A percentile compares a stretch with the other conserved stretches of the same genome.
These are phyloP conservation scores for Camillea tinctor DNA, from an alignment of 2,329 filamentous ascomycete species.

Conservation along the genomic window DNA sequence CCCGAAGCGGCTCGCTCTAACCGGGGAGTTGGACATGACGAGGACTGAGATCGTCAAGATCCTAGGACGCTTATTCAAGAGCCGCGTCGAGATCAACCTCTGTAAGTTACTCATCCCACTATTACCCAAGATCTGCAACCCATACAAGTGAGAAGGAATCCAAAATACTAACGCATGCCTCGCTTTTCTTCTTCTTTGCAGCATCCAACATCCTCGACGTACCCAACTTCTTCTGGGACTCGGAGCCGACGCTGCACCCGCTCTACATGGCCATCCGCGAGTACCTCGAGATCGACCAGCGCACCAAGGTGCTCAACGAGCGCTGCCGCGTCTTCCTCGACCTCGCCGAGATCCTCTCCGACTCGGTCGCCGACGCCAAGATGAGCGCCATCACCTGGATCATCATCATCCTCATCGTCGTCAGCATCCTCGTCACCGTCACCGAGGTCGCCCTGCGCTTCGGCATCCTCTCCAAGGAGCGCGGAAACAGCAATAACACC, in stretches of 20 bases:
- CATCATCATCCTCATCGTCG: constrained; percentile 87
- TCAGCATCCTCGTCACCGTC: constrained; percentile 88
- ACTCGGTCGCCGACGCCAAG: constrained; percentile 88
- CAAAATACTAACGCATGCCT: neutral
- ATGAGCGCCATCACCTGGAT: constrained; percentile 99
- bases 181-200: constrained; percentile 34
- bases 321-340: constrained; percentile 95
- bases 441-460: constrained; percentile 88
- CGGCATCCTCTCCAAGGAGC: constrained; percentile 59
- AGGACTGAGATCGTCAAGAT: constrained; percentile 90
- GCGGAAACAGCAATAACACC: constrained; percentile 24
- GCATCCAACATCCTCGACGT: constrained; percentile 95
- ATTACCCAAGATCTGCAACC: neutral
- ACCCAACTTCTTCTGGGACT: constrained; percentile 98
- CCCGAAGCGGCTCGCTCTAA: constrained; percentile 82
- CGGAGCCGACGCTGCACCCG: constrained; percentile 89
- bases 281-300: constrained; percentile 94
- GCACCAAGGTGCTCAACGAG: constrained; percentile 96
- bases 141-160: neutral
- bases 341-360: constrained; percentile 89
- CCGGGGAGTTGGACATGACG: constrained; percentile 87
- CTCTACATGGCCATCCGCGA: constrained; percentile 93
- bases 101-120: constrained; percentile 59
- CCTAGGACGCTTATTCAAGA: constrained; percentile 86
- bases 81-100: constrained; percentile 93